A percentile compares a stretch with the other conserved stretches of the same genome.
These are phyloP conservation scores for Wickerhamiella musiphila DNA, from an alignment of 805 yeast species.

Conservation along the genomic window DNA sequence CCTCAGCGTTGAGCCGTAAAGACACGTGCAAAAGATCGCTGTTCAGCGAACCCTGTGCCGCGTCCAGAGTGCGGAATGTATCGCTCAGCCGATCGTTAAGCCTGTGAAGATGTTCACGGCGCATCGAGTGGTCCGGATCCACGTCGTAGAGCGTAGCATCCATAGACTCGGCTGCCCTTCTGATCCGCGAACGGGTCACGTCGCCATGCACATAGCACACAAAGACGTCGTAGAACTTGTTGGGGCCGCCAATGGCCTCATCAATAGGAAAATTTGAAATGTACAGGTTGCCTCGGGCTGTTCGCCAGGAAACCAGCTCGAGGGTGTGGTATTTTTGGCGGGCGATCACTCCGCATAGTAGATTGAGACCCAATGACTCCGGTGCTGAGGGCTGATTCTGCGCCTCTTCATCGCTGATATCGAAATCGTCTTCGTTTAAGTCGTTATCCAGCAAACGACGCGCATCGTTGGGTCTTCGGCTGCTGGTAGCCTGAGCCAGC, in stretches of 20 bases:
- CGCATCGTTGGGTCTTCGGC: constrained; percentile 14
- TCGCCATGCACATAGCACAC: constrained; percentile 86
- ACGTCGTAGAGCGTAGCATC: constrained; percentile 62
- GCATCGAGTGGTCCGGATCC: constrained; percentile 29
- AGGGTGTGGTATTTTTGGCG: constrained; percentile 51
- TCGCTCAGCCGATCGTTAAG: constrained; percentile 35
- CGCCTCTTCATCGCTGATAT: constrained; percentile 12
- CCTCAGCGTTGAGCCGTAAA: constrained; percentile 60
- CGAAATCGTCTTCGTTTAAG: constrained; percentile 6
- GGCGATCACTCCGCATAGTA: constrained; percentile 67
- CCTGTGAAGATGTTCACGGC: constrained; percentile 22
- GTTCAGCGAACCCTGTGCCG: constrained; percentile 47
- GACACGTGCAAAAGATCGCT: constrained; percentile 68
- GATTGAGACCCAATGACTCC: constrained; percentile 23
- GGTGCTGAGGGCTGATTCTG: constrained; percentile 1
- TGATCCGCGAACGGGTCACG: constrained; percentile 47
- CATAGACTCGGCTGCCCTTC: constrained; percentile 70
- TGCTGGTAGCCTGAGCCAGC: constrained; percentile 14
- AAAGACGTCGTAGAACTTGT: constrained; percentile 57
- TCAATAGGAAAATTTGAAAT: constrained; percentile 58
- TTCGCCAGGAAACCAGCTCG: constrained; percentile 81
- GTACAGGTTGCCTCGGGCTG: constrained; percentile 77
- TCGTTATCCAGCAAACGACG: constrained; percentile 21
- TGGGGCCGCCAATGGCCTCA: constrained; percentile 39
- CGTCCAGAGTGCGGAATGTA: constrained; percentile 39